These are phyloP conservation scores for Malassezia caprae DNA, from an alignment of 1,284 basidiomycete species.

Conservation along the genomic window DNA sequence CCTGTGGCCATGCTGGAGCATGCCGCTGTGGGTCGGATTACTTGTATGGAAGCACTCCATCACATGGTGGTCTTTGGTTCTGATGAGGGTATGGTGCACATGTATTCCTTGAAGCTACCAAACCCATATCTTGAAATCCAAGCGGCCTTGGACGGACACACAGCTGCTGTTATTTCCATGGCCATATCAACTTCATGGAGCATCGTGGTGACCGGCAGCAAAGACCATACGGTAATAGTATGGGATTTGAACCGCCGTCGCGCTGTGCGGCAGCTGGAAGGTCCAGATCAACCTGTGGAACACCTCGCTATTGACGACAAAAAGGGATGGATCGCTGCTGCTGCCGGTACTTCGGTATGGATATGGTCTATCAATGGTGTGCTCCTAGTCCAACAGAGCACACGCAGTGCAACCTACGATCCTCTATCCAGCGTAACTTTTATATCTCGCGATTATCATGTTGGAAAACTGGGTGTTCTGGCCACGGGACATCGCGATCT, in stretches of 20 bases:
- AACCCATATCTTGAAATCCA: slow-evolving; percentile 6
- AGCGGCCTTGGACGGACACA: slow-evolving; percentile 4
- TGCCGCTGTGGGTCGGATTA: slow-evolving; percentile 20
- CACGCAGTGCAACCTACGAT: slow-evolving; percentile 47
- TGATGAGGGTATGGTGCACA: slow-evolving; percentile 29
- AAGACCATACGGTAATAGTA: slow-evolving; percentile 70
- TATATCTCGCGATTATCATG: slow-evolving; percentile 59
- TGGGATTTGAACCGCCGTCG: slow-evolving; percentile 73
- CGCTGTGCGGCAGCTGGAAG: slow-evolving; percentile 32
- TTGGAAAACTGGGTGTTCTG: slow-evolving; percentile 30
- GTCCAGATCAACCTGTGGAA: slow-evolving; percentile 54
- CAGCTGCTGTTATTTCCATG: slow-evolving; percentile 57
- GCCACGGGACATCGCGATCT: slow-evolving; percentile 41
- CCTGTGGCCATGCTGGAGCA: slow-evolving; percentile 56
- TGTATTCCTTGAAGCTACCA: slow-evolving; percentile 17
- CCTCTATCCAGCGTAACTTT: slow-evolving; percentile 63
- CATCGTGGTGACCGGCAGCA: slow-evolving; percentile 69
- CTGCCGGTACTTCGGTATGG: slow-evolving; percentile 59
- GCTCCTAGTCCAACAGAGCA: slow-evolving; percentile 59
- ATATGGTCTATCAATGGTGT: slow-evolving; percentile 73
- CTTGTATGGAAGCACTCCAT: slow-evolving; percentile 62
- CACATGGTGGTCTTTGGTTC: slow-evolving; percentile 49
- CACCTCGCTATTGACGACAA: slow-evolving; percentile 72
- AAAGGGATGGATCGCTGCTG: slow-evolving; percentile 72
- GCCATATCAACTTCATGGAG: slow-evolving; percentile 73